phyloP scores from a whole-genome alignment of 768 basidiomycete genomes.

The Gautieria morchelliformis region DNA sequence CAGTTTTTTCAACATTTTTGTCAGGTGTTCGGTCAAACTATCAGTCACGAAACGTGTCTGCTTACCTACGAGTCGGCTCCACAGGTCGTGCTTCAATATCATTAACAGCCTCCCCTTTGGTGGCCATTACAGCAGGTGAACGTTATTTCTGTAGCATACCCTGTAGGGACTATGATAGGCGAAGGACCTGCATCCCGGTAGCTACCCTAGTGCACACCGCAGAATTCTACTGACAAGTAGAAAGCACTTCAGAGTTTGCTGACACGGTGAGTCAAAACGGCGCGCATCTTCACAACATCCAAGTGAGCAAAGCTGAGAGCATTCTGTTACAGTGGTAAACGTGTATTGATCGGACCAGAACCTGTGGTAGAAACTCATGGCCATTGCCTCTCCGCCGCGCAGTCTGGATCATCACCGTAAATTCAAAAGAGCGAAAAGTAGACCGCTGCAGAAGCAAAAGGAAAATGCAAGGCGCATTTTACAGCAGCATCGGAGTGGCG shows the following conservation, averaged over 20 bases:
- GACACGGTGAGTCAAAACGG: conserved; percentile 40
- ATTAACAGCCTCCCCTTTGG: conserved; percentile 55
- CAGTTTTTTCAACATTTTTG: conserved; percentile 48
- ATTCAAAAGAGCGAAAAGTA: conserved; percentile 32
- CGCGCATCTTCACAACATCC: conserved; percentile 49
- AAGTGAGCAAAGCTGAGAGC: conserved; percentile 51
- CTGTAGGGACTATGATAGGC: not conserved
- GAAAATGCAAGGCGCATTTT: conserved; percentile 25
- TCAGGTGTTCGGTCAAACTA: conserved; percentile 23
- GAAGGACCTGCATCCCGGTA: conserved; percentile 46
- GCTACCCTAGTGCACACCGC: conserved; percentile 7
- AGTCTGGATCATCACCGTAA: conserved; percentile 40
- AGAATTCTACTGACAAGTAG: not conserved
- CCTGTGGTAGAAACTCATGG: not conserved
- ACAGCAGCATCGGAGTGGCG: conserved; percentile 10
- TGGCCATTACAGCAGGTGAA: conserved; percentile 53
- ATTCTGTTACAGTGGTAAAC: conserved; percentile 53
- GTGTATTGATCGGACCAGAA: conserved; percentile 9
- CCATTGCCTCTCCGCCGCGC: not conserved
- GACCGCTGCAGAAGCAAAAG: conserved; percentile 13
- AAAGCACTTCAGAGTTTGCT: conserved; percentile 55
- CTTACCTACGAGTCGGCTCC: not conserved
- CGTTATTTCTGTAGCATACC: not conserved
- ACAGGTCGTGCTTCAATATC: conserved; percentile 46
- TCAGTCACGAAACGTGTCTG: not conserved